Conservation (phyloP, 2,329 filamentous ascomycete genomes). For the Hortaea werneckii region DNA sequence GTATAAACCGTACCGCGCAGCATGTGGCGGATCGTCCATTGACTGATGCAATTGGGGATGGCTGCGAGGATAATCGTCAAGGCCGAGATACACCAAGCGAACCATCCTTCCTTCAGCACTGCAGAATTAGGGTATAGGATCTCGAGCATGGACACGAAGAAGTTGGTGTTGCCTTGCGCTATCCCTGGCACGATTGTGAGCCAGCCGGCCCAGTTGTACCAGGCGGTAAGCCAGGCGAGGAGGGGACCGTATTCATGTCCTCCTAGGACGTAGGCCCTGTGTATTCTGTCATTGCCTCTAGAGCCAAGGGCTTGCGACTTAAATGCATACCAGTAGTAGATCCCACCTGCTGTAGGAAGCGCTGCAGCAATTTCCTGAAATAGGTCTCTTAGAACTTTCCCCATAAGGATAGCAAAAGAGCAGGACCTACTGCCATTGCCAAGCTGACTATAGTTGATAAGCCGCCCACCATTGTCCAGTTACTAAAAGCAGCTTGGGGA, state of each 20-base stretch:
- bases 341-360: conserved; percentile 30
- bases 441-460: conserved; percentile 28
- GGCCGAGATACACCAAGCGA: conserved; percentile 28
- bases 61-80: conserved; percentile 30
- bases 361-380: conserved; percentile 24
- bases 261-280: conserved; percentile 23
- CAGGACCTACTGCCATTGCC: conserved; percentile 21
- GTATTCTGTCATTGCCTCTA: too few relatives aligned
- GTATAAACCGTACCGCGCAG: conserved; percentile 16
- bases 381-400: too few relatives aligned
- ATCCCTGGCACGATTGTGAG: conserved; percentile 30
- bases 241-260: conserved; percentile 29
- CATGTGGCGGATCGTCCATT: conserved; percentile 25
- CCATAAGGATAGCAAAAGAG: too few relatives aligned
- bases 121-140: conserved; percentile 28
- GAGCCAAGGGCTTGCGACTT: not conserved
- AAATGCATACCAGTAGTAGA: conserved; percentile 27
- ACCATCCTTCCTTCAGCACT: conserved; percentile 28
- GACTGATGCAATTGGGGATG: conserved; percentile 27
- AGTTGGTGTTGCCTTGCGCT: conserved; percentile 32
- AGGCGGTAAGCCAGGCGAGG: conserved; percentile 32
- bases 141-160: conserved; percentile 30
- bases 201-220: conserved; percentile 33
- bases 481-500: conserved; percentile 29
- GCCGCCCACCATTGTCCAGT: conserved; percentile 32